A percentile compares a stretch with the other conserved stretches of the same genome.
Conservation (phyloP, 768 basidiomycete species). For the Suillus brevipes region DNA sequence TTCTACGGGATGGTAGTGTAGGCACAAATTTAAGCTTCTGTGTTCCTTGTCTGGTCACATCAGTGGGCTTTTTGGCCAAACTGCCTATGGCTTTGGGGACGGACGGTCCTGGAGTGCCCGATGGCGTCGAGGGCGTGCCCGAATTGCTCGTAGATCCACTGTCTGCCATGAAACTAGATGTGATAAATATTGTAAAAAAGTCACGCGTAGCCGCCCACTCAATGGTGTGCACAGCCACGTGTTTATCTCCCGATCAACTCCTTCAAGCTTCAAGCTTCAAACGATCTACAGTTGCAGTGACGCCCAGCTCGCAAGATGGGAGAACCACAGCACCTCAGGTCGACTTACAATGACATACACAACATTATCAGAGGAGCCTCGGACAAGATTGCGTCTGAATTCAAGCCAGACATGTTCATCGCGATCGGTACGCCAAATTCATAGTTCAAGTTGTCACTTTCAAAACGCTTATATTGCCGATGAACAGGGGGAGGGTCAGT, state of each 20-base stretch:
- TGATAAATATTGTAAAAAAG: constrained; percentile 14
- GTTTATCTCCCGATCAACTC: background rate
- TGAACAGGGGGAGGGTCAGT: constrained; percentile 78
- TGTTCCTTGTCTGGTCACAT: constrained; percentile 72
- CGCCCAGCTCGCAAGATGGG: constrained; percentile 22
- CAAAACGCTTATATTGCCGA: constrained; percentile 3
- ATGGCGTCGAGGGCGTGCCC: constrained; percentile 11
- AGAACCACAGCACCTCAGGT: constrained; percentile 59
- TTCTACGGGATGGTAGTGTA: constrained; percentile 70
- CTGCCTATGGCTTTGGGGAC: constrained; percentile 70
- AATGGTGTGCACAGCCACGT: background rate
- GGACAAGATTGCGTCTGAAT: constrained; percentile 67
- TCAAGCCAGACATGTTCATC: constrained; percentile 84
- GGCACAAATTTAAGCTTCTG: constrained; percentile 82
- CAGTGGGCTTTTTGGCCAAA: constrained; percentile 67
- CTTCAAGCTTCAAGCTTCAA: background rate
- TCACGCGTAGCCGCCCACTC: background rate
- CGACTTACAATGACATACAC: constrained; percentile 93
- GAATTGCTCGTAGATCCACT: background rate
- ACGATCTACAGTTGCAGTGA: background rate
- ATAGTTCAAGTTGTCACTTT: constrained; percentile 18
- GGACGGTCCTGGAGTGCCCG: constrained; percentile 18
- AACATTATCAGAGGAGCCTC: constrained; percentile 75
- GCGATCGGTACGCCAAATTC: constrained; percentile 63
- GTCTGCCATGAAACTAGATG: constrained; percentile 9